Base-by-base conservation (phyloP, 1,284 basidiomycete genomes). In the Fistulinella cinereoalba region DNA sequence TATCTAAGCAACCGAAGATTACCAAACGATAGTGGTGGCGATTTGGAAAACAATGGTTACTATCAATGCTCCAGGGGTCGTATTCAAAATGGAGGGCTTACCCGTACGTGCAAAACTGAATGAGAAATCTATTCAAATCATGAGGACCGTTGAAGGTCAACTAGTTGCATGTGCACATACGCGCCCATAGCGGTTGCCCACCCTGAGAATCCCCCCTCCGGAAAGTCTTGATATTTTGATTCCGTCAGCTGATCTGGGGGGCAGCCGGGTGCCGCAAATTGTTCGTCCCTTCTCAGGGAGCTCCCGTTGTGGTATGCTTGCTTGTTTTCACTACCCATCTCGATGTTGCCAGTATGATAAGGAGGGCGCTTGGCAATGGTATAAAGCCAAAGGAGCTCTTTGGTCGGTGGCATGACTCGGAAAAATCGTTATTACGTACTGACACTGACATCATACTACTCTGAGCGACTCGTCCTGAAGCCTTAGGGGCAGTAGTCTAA, bases 31-130 rank as follows among this genome's bases (percentile, higher is more conserved):
- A 28, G 13, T 9, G 13, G 10, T 10, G 6, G 27, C 37, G 18
- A 6, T 12, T 6, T 12, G 28, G 19, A 41, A 19, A 23, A 28
- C 21, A 3, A 23, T 11, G 22, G 15, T 6, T 10, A 8, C 32
- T 16, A n/a, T 19, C 16, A 21, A 24, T 16, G 21, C 22, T 37
- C 4, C 4, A 22, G n/a, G 11, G 6, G n/a, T n/a, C n/a, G n/a
- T n/a, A n/a, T n/a, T n/a, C n/a, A n/a, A 32, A 32, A 10, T 34
- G 2, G 19, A 31, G 10, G 10, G 9, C 60, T 52, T 38, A 73
- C 69, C 71, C 70, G n/a, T 65, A 71, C 2, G 63, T 63, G 49
- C 68, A 61, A 46, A 70, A 68, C 47, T 72, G 61, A 21, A 62
- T 45, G n/a, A 66, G 61, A 49, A 37, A 37, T 16, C 21, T 37